phyloP scores from a whole-genome alignment of 345 rosid genomes.

The Sisymbrium irio region DNA sequence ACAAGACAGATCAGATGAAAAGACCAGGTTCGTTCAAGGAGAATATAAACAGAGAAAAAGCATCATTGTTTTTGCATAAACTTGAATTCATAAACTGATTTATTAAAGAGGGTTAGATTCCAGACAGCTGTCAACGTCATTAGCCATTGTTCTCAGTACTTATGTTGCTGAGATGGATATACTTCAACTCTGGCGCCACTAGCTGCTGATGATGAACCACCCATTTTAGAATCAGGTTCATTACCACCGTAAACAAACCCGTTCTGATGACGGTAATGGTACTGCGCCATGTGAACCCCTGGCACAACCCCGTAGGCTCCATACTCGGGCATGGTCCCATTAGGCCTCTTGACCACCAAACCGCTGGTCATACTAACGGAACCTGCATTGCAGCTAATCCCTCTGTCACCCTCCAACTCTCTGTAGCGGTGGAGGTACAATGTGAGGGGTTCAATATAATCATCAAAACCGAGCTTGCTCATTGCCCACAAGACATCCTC shows the following conservation, averaged over 20 bases:
- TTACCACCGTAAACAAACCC: constrained; percentile 38
- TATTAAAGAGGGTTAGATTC: no score
- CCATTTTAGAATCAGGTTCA: constrained; percentile 19
- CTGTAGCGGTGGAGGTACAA: constrained; percentile 76
- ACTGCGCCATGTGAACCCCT: constrained; percentile 44
- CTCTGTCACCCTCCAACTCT: constrained; percentile 68
- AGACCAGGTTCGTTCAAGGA: constrained; percentile 15
- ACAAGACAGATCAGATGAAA: constrained; percentile 8
- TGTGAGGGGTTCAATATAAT: constrained; percentile 78
- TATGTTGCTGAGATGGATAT: constrained; percentile 29
- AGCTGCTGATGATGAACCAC: constrained; percentile 33
- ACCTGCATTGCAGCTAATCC: constrained; percentile 30
- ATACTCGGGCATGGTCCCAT: constrained; percentile 36
- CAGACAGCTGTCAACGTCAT: neutral
- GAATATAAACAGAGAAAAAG: constrained; percentile 11
- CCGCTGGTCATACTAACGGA: constrained; percentile 44
- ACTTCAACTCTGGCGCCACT: constrained; percentile 28
- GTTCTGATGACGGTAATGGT: constrained; percentile 38
- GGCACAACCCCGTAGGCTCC: constrained; percentile 45
- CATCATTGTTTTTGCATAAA: constrained; percentile 12
- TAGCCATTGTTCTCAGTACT: constrained; percentile 30
- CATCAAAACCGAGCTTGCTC: constrained; percentile 92
- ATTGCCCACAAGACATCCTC: constrained; percentile 94
- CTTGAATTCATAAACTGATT: constrained; percentile 11
- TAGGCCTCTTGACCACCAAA: constrained; percentile 56